Conservation (phyloP, 306 rosid genomes). For the Trifolium dubium region DNA sequence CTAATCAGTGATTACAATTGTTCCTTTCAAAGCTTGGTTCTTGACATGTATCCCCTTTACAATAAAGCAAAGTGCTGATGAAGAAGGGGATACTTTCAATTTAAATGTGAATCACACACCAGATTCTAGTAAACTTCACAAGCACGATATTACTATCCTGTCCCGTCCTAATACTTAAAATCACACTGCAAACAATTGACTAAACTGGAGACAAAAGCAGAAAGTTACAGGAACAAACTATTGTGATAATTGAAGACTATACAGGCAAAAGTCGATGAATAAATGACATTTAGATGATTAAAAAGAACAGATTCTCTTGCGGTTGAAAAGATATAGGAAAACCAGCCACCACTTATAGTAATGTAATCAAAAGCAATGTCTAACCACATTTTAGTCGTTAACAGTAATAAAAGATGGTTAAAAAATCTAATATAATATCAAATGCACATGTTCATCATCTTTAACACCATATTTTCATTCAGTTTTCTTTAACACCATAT, state of each 20-base stretch:
- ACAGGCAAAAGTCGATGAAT: neutral
- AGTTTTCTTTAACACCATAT: conserved; percentile 12
- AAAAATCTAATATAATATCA: conserved; percentile 11
- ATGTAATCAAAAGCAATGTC: conserved; percentile 21
- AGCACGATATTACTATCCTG: neutral
- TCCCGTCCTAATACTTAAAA: neutral
- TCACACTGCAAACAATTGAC: neutral
- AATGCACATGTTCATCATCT: neutral
- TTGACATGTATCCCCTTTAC: conserved; percentile 20
- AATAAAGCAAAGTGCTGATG: conserved; percentile 10
- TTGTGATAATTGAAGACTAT: neutral
- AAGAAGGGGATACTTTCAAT: neutral
- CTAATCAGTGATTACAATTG: conserved; percentile 5
- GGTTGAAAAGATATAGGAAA: neutral
- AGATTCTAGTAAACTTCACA: neutral
- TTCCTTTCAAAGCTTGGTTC: conserved; percentile 20
- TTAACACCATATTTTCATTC: neutral
- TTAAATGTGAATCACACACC: neutral
- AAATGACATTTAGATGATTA: neutral
- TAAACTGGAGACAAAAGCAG: neutral
- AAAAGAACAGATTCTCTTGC: neutral
- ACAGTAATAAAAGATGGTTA: neutral
- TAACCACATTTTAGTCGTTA: neutral
- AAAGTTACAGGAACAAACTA: conserved; percentile 14
- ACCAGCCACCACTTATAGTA: neutral